phyloP scores from a whole-genome alignment of 306 rosid species.

The Fragaria iinumae region DNA sequence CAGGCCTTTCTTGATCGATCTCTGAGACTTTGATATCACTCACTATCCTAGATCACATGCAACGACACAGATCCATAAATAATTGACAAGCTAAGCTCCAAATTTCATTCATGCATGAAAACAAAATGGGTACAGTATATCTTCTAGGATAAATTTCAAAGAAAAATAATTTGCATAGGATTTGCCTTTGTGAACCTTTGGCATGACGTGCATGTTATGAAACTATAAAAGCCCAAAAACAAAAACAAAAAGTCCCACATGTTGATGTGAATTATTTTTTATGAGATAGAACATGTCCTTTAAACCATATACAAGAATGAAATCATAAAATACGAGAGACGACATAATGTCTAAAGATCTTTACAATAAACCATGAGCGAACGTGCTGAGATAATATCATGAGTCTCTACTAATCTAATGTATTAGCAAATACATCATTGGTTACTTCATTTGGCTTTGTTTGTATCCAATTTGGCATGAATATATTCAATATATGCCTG shows the following conservation, averaged over 20 bases:
- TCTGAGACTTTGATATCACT: slow-evolving; percentile 10
- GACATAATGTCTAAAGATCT: too few relatives aligned
- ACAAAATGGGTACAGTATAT: neutral
- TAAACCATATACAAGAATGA: too few relatives aligned
- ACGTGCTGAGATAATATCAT: too few relatives aligned
- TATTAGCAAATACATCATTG: too few relatives aligned
- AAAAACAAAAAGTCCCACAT: neutral
- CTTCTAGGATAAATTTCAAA: neutral
- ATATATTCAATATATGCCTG: too few relatives aligned
- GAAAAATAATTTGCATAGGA: neutral
- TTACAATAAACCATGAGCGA: too few relatives aligned
- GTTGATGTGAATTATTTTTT: too few relatives aligned
- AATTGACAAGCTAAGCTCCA: neutral
- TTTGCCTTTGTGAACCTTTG: neutral
- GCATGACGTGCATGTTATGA: neutral
- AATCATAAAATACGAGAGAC: too few relatives aligned
- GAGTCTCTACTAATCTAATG: too few relatives aligned
- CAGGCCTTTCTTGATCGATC: slow-evolving; percentile 9
- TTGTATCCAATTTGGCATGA: too few relatives aligned
- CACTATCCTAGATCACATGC: neutral
- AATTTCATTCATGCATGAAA: neutral
- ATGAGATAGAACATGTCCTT: rapidly evolving
- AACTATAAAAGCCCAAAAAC: neutral
- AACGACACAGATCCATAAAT: slow-evolving; percentile 7
- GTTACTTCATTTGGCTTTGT: too few relatives aligned